Evolutionary conservation across 164 flowering plant species (phyloP), one percentile per base, ranked within the genome.

Genomic region (Buxus sempervirens): DNA sequence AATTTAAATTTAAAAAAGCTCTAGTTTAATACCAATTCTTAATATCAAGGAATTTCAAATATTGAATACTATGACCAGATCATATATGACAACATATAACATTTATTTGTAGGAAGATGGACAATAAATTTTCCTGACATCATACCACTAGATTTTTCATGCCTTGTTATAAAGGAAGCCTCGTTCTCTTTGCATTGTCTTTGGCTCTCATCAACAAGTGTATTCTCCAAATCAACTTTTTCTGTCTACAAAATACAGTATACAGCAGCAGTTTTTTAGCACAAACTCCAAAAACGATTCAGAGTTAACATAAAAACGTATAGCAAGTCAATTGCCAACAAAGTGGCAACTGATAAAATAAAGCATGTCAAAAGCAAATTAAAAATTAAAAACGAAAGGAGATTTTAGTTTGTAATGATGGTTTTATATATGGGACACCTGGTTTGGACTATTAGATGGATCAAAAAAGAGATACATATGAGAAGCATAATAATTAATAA

Each of bases 121-220:
- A 45, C 18, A 56, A 48, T 28, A 19, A 25, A 41, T 59, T 23
- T n/a, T 5, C 24, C 1, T 27, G 22, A 7, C 13, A 63, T 32
- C 87, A 64, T 81, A 87, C 95, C 91, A 74, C 89, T 85, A 62
- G 48, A 81, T 70, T 84, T 89, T 32, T 82, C 88, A 26, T 83
- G 88, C 77, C 78, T 77, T 58, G 65, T 61, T 22, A 49, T 70
- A 65, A 82, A 76, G 41, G 86, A 80, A 67, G 69, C 62, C 56
- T 76, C 91, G 55, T 74, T 79, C 71, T 83, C 91, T 65, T 82
- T 85, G 20, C 63, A 70, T 74, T 88, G 95, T 69, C 91, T 88
- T 77, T 95, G 98, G 71, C 97, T 96, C 85, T 96, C 99, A 82
- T 93, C 99, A 73, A 96, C 98, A 15, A 93, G 88, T 19, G 99